Base-by-base conservation (phyloP, 2,329 filamentous ascomycete genomes). In the Phaeoacremonium minimum region DNA sequence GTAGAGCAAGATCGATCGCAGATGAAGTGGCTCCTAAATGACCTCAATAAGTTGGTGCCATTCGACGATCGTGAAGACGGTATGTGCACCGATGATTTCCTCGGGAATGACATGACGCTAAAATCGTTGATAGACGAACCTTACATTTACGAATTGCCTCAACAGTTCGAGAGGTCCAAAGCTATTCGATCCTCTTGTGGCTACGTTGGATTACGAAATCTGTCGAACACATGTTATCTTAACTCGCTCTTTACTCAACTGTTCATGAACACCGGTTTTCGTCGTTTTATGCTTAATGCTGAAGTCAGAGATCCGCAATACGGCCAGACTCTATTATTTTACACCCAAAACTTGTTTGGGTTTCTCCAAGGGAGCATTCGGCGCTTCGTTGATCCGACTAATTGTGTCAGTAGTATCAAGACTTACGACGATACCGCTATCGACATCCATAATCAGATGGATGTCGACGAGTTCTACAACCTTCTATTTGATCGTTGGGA, bases 381-480 rank as follows among this genome's bases (percentile, higher is more conserved):
- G 22, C 85, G 84, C 46, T 83, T 70, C 40, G 74, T 90, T 15
- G 86, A 93, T 43, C 86, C 93, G 0, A 69, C 73, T 34, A 70
- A 70, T 2, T 81, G 94, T 44, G 85, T 93, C 12, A 71, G 72
- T 20, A 83, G 80, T 28, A 87, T 97, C 51, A 83, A 80, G 48
- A 91, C 85, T 0, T 91, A 90, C 40, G 87, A 95, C 22, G 85
- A 89, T 40, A 75, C 80, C 3, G 72, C 77, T 13, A 94, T 98
- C 44, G 89, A 97, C 57, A 83, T 94, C 17, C 80, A 83, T 38
- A 80, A 86, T 41, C 93, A 98, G 59, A 97, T 98, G 87, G 93
- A 98, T 55, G 93, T 96, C 5, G 93, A 97, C 49, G 90, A 96
- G 56, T 98, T 97, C 56, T 97, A 94, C 66, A 95, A 93, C 51